Base-by-base conservation (phyloP, 768 basidiomycete species). In the Tephrocybe rancida region DNA sequence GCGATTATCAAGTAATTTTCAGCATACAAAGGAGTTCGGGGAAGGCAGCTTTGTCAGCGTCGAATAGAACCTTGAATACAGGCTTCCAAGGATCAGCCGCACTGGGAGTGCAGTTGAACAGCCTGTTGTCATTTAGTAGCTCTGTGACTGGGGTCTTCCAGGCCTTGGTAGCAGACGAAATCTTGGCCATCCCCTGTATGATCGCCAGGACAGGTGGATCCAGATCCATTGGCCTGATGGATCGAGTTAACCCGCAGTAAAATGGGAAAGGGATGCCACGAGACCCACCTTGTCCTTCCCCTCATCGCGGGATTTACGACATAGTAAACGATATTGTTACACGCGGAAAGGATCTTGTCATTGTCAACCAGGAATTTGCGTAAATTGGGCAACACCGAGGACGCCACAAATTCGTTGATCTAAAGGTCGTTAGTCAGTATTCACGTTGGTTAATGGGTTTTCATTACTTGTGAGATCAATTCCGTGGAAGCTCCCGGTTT, bases 121-220 rank as follows among this genome's bases (percentile, higher is more conserved):
- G 81, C 42, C 92, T 82, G 59, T 81, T 84, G 67, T 99, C 97
- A 61, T 84, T 87, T 55, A 98, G 76, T 1, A 90, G 80, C 37
- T 99, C 97, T 1, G 77, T 69, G 11, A 98, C 85, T 9, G 86
- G 85, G 0, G 82, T 73, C 47, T 87, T 80, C 97, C 97, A 99
- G 6, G 89, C 82, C 64, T 93, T 97, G 54, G 88, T 69, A 3
- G 91, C 83, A 4, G 83, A 77, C 7, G 90, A 87, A 47, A 95
- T 80, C 54, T 79, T 84, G 3, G 90, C 80, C 83, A 98, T 87
- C 64, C 92, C 92, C 29, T 76, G 69, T 18, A 98, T 70, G 8
- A 95, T 85, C 2, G 81, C 74, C 4, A 94, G 72, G 7, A 91
- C 75, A 5, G 75, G 73, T 2, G 70, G 66, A 50, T 96, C 92